These are phyloP conservation scores for Leccinum obscurum DNA, from an alignment of 768 basidiomycete species.

Conservation along the genomic window DNA sequence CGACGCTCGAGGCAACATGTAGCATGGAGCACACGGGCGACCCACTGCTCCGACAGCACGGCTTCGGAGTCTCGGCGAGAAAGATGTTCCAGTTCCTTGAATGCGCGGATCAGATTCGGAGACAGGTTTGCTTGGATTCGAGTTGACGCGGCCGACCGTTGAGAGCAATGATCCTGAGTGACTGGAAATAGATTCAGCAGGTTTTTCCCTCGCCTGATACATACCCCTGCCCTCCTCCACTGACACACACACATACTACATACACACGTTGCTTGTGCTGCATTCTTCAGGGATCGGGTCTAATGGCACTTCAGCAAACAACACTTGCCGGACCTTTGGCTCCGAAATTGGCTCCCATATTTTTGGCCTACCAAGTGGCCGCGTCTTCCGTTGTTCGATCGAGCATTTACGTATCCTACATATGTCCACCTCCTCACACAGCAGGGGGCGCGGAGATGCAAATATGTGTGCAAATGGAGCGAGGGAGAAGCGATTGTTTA, in stretches of 20 bases:
- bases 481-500: background rate
- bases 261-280: slow-evolving; percentile 45
- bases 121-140: background rate
- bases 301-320: slow-evolving; percentile 44
- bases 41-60: background rate
- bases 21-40: background rate
- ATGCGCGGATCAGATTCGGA: background rate
- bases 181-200: too few species aligned
- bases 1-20: background rate
- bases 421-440: too few species aligned
- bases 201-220: too few species aligned
- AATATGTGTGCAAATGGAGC: background rate
- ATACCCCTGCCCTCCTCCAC: too few species aligned
- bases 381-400: too few species aligned
- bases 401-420: too few species aligned
- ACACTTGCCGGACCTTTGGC: slow-evolving; percentile 57
- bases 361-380: too few species aligned
- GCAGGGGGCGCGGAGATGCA: background rate
- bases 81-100: background rate
- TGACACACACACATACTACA: too few species aligned
- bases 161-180: too few species aligned
- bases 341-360: background rate
- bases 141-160: too few species aligned
- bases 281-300: slow-evolving; percentile 81
- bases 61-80: background rate